Conservation (phyloP, 1,139 yeast genomes). For the Debaryomycetaceae sp. region DNA sequence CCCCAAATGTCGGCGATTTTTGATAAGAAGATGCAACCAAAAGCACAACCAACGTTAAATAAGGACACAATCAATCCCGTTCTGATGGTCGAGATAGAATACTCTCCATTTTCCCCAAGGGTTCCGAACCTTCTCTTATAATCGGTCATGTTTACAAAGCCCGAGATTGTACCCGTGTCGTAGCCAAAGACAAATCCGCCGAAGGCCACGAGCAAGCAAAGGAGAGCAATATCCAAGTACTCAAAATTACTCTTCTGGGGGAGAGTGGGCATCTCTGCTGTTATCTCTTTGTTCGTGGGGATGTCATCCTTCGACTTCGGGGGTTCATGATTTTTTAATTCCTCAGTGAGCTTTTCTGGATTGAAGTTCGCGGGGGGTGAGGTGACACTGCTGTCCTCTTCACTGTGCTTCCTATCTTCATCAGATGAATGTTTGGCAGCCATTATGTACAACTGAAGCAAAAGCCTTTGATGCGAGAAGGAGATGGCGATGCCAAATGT, state of each 20-base stretch:
- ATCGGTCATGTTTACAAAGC: constrained; percentile 14
- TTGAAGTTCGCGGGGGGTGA: not conserved
- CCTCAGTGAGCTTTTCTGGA: not conserved
- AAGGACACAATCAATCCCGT: constrained; percentile 30
- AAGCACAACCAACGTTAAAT: constrained; percentile 16
- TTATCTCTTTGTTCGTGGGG: constrained; percentile 4
- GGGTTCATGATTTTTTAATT: constrained; percentile 11
- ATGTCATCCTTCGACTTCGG: constrained; percentile 3
- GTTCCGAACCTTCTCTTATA: constrained; percentile 11
- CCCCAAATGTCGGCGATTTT: constrained; percentile 13
- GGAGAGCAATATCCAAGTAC: constrained; percentile 9
- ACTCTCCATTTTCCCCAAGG: constrained; percentile 7
- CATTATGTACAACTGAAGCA: no score
- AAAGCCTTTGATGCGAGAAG: no score
- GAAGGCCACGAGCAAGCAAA: constrained; percentile 14
- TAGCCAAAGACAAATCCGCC: constrained; percentile 18
- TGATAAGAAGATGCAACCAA: constrained; percentile 13
- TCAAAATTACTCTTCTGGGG: constrained; percentile 17
- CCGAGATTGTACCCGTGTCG: constrained; percentile 24
- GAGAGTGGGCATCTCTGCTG: constrained; percentile 10
- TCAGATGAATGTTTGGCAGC: no score
- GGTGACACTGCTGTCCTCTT: not conserved
- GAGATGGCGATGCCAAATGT: no score
- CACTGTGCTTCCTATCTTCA: not conserved
- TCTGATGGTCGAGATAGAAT: constrained; percentile 29